These are phyloP conservation scores for Pseudodiploospora longispora DNA, from an alignment of 2,329 filamentous ascomycete genomes.

Conservation along the genomic window DNA sequence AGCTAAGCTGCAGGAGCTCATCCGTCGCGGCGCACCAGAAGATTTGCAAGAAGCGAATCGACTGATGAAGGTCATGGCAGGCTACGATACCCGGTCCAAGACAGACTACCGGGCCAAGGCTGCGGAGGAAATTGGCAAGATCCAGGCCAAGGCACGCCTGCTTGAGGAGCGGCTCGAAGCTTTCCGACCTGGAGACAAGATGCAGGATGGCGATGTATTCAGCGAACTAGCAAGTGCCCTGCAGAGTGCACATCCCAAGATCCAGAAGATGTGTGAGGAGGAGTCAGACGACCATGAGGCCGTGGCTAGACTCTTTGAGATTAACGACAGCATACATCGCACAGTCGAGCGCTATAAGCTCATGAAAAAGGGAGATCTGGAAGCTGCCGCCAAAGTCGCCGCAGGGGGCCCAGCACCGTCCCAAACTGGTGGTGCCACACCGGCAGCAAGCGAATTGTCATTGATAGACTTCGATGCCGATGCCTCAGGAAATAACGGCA, in stretches of 20 bases:
- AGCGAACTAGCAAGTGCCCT: constrained; percentile 84
- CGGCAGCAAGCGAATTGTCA: constrained; percentile 64
- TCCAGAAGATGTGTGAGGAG: constrained; percentile 99
- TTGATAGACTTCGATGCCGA: constrained; percentile 83
- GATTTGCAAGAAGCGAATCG: constrained; percentile 95
- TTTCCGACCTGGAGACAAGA: constrained; percentile 72
- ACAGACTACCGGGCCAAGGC: constrained; percentile 97
- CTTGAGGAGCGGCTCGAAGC: constrained; percentile 87
- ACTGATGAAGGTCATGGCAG: constrained; percentile 98
- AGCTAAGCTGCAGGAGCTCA: constrained; percentile 95
- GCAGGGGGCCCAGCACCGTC: constrained; percentile 54
- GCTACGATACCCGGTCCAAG: constrained; percentile 90
- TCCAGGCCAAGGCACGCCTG: constrained; percentile 89
- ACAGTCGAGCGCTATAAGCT: constrained; percentile 94
- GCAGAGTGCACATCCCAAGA: constrained; percentile 93
- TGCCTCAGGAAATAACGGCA: constrained; percentile 45
- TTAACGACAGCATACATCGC: constrained; percentile 97
- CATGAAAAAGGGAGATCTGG: constrained; percentile 89
- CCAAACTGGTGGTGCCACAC: constrained; percentile 50
- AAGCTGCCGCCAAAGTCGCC: constrained; percentile 74
- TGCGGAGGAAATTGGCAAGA: constrained; percentile 86
- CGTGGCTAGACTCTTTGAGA: constrained; percentile 88
- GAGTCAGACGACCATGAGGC: constrained; percentile 96
- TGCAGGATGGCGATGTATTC: constrained; percentile 60
- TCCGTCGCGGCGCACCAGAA: constrained; percentile 81